These are phyloP conservation scores for Phaeosphaeriaceae sp. DNA, from an alignment of 2,329 filamentous ascomycete genomes.

Conservation along the genomic window DNA sequence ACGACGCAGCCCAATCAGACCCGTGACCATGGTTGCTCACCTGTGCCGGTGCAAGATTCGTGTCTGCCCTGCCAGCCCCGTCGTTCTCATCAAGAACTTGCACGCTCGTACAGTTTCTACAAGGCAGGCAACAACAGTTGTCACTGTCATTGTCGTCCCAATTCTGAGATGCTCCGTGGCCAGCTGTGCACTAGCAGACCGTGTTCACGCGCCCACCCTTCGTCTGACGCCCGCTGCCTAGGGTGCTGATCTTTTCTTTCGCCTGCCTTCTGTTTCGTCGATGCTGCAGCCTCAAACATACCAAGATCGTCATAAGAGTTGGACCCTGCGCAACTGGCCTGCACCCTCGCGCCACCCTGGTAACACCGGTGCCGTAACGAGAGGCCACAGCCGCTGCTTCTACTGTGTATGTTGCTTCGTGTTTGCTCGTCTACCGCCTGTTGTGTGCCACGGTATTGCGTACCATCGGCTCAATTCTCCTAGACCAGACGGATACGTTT, in stretches of 20 bases:
- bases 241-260: slow-evolving; percentile 29
- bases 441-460: neutral
- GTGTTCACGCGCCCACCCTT: slow-evolving; percentile 22
- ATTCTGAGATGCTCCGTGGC: no score
- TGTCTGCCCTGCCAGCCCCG: no score
- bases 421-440: neutral
- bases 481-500: neutral
- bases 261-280: slow-evolving; percentile 21
- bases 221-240: slow-evolving; percentile 19
- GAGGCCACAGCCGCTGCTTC: slow-evolving; percentile 5
- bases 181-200: neutral
- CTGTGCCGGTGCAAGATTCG: no score
- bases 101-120: neutral
- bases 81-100: neutral
- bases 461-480: neutral
- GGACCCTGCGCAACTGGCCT: slow-evolving; percentile 33
- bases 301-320: slow-evolving; percentile 31
- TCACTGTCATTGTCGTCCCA: neutral
- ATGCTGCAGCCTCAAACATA: slow-evolving; percentile 21
- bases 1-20: neutral
- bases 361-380: slow-evolving; percentile 9
- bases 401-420: neutral
- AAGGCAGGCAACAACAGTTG: neutral
- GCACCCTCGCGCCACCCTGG: slow-evolving; percentile 8
- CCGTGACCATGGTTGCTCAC: neutral